Evolutionary conservation across 2,329 filamentous ascomycete species (phyloP).

Genomic region (Pseudomassariella vexata): DNA sequence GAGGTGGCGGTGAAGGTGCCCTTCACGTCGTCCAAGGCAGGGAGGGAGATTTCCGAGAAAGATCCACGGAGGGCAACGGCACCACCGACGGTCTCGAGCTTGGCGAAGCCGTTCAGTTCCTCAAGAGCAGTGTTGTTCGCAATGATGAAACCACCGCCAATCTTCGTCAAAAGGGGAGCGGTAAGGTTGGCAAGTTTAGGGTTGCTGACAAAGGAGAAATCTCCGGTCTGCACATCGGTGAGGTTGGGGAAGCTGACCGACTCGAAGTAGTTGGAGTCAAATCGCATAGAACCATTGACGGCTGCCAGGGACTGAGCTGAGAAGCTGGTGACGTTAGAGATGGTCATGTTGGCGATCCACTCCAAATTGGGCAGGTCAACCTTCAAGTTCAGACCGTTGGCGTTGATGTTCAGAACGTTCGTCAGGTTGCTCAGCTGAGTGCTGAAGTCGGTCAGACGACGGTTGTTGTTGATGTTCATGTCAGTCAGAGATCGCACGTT

Average conservation of each 20-base stretch:
- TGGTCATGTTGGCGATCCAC: constrained; percentile 73
- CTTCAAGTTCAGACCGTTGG: constrained; percentile 70
- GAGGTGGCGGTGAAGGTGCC: constrained; percentile 67
- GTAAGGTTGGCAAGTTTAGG: constrained; percentile 64
- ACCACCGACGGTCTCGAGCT: constrained; percentile 66
- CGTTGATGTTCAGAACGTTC: constrained; percentile 63
- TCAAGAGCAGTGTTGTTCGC: constrained; percentile 77
- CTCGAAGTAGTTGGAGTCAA: constrained; percentile 72
- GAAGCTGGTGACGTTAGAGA: constrained; percentile 74
- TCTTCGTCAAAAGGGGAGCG: constrained; percentile 59
- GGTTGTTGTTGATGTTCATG: constrained; percentile 89
- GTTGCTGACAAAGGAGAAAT: constrained; percentile 61
- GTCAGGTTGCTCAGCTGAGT: constrained; percentile 75
- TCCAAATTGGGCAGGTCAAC: constrained; percentile 73
- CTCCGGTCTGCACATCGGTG: constrained; percentile 55
- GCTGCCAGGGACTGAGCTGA: constrained; percentile 64
- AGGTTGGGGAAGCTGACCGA: constrained; percentile 63
- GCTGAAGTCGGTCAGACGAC: constrained; percentile 66
- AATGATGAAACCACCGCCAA: constrained; percentile 77
- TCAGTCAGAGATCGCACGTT: constrained; percentile 66
- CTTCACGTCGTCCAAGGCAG: constrained; percentile 59
- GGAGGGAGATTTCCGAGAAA: constrained; percentile 68
- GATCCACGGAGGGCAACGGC: constrained; percentile 80
- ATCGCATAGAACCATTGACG: constrained; percentile 75
- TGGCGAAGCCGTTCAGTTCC: constrained; percentile 60